Percentiles rank a stretch among this genome's conserved stretches.
These are phyloP conservation scores for Eucalyptus sp. DNA, from an alignment of 345 rosid species.

Conservation along the genomic window DNA sequence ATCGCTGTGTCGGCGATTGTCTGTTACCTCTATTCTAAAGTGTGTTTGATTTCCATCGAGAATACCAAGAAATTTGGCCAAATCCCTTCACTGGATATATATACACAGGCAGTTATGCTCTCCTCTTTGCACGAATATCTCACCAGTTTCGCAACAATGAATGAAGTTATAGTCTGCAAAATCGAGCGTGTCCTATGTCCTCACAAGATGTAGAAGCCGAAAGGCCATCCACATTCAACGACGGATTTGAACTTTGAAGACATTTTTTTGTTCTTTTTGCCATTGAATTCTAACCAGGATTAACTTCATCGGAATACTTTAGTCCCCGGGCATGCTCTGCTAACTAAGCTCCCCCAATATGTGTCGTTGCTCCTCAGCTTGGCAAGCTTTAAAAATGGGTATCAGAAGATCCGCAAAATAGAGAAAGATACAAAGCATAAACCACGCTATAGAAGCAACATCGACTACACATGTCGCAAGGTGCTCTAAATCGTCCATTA, in stretches of 20 bases:
- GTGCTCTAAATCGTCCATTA: background rate
- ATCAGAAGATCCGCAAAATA: background rate
- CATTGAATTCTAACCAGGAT: background rate
- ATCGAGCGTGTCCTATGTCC: background rate
- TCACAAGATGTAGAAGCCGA: background rate
- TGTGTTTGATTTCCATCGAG: background rate
- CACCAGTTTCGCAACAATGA: background rate
- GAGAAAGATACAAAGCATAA: background rate
- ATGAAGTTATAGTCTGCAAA: background rate
- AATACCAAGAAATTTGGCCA: background rate
- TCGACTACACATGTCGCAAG: background rate
- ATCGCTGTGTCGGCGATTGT: too few relatives aligned
- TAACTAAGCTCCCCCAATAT: background rate
- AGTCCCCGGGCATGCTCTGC: background rate
- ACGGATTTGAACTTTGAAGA: background rate
- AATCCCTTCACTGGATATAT: background rate
- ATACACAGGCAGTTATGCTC: fast-evolving
- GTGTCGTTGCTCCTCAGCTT: background rate
- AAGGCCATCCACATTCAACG: background rate
- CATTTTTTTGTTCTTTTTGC: background rate
- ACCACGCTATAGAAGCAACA: background rate
- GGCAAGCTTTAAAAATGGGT: background rate
- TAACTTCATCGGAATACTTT: background rate
- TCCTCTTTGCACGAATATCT: background rate
- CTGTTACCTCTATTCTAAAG: too few relatives aligned